Conservation (phyloP, 176 grass and related monocot species). For the Luzula sylvatica region DNA sequence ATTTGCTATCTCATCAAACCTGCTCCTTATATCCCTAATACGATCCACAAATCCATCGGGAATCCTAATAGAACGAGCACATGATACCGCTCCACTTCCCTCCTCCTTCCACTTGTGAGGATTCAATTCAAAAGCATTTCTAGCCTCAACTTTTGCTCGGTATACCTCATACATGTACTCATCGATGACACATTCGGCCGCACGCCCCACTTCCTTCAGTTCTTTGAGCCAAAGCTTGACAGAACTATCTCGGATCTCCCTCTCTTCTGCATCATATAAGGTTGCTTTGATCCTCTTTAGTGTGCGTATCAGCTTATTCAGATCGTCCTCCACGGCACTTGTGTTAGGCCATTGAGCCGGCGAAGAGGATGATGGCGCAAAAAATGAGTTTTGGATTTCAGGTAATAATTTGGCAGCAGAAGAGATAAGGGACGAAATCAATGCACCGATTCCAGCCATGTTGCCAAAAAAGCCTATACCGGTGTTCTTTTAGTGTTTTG, state of each 20-base stretch:
- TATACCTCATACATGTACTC: constrained; percentile 11
- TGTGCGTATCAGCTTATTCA: constrained; percentile 2
- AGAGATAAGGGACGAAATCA: background rate
- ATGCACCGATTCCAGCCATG: background rate
- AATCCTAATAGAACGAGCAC: background rate
- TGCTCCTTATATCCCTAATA: background rate
- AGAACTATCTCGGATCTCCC: constrained; percentile 7
- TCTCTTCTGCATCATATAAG: constrained; percentile 11
- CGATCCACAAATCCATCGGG: background rate
- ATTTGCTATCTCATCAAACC: constrained; percentile 20
- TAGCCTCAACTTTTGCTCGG: background rate
- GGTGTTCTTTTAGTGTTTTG: background rate
- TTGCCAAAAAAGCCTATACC: background rate
- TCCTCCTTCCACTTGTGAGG: background rate
- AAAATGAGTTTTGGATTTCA: background rate
- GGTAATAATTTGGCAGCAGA: background rate
- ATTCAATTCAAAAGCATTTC: background rate
- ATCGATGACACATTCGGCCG: constrained; percentile 6
- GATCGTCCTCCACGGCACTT: background rate
- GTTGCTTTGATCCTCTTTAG: constrained; percentile 17
- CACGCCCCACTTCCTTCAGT: constrained; percentile 6
- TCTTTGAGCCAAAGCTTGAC: constrained; percentile 13
- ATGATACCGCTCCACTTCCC: no score
- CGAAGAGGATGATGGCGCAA: constrained; percentile 1
- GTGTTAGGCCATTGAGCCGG: background rate